Evolutionary conservation across 1,284 basidiomycete species (phyloP).

Genomic region (Polyporus tsugae): DNA sequence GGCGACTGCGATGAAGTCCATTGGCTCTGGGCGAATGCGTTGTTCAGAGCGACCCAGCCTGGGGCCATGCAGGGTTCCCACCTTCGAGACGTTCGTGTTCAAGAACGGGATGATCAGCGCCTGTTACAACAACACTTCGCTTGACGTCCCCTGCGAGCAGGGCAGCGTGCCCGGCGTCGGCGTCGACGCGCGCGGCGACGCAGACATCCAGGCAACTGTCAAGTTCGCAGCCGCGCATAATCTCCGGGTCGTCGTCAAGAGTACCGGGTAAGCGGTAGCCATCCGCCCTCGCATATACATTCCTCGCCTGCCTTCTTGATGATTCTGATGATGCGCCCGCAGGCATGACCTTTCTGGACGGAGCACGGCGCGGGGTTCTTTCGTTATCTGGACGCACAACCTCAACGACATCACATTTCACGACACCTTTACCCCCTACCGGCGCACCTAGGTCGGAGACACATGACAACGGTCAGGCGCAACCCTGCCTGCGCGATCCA

Average conservation of each 20-base stretch:
- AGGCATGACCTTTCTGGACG: conserved; percentile 39
- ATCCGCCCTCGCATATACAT: background rate
- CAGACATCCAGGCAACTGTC: conserved; percentile 51
- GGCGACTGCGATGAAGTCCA: conserved; percentile 46
- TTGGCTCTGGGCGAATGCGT: conserved; percentile 42
- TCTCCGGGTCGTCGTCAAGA: conserved; percentile 54
- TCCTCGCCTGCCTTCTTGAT: conserved; percentile 2
- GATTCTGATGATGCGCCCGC: conserved; percentile 9
- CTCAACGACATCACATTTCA: conserved; percentile 37
- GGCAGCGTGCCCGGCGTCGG: conserved; percentile 53
- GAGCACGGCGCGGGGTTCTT: conserved; percentile 34
- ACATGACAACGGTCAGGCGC: conserved; percentile 29
- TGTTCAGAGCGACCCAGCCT: conserved; percentile 49
- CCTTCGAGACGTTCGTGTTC: conserved; percentile 50
- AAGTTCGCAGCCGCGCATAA: conserved; percentile 49
- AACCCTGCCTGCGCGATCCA: background rate
- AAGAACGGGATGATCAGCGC: conserved; percentile 50
- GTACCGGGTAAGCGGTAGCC: conserved; percentile 48
- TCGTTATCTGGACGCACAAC: conserved; percentile 38
- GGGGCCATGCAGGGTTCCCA: conserved; percentile 50
- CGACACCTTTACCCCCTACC: conserved; percentile 31
- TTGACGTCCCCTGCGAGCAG: conserved; percentile 51
- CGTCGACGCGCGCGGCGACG: conserved; percentile 48
- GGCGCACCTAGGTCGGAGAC: conserved; percentile 30
- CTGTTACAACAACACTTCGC: conserved; percentile 50